Percentiles rank a stretch among this genome's conserved stretches.
phyloP scores from a whole-genome alignment of 306 rosid species.

The Delonix regia region DNA sequence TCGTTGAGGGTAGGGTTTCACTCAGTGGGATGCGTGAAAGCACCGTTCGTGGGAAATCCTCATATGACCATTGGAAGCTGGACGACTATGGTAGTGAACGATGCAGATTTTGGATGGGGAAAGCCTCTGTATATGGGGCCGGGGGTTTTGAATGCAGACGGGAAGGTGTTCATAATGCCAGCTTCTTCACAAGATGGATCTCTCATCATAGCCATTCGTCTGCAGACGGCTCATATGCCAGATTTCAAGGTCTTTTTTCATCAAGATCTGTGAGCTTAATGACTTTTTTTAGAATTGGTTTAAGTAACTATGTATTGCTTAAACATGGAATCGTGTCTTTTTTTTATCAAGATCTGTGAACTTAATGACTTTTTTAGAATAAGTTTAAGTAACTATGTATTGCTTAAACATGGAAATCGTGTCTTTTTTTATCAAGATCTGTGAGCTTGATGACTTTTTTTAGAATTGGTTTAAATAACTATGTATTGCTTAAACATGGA shows the following conservation, averaged over 20 bases:
- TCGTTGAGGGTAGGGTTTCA: neutral
- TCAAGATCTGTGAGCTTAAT: neutral
- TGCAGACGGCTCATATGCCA: constrained; percentile 4
- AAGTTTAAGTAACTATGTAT: no score
- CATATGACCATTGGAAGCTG: neutral
- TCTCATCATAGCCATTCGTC: neutral
- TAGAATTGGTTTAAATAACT: no score
- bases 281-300: no score
- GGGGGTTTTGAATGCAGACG: neutral
- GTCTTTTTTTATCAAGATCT: constrained; percentile 4
- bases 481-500: no score
- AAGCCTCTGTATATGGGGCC: no score
- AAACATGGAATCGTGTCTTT: no score
- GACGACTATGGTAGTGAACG: neutral
- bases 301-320: no score
- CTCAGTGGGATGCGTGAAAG: neutral
- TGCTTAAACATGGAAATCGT: no score
- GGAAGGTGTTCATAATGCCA: constrained; percentile 13
- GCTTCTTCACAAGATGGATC: neutral
- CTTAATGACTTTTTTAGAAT: no score
- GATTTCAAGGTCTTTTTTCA: constrained; percentile 18
- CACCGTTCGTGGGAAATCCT: constrained; percentile 19
- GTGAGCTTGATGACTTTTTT: no score
- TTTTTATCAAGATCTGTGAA: no score
- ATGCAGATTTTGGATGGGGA: constrained; percentile 30